phyloP scores from a whole-genome alignment of 768 basidiomycete genomes.

The Pleurotus giganteus region DNA sequence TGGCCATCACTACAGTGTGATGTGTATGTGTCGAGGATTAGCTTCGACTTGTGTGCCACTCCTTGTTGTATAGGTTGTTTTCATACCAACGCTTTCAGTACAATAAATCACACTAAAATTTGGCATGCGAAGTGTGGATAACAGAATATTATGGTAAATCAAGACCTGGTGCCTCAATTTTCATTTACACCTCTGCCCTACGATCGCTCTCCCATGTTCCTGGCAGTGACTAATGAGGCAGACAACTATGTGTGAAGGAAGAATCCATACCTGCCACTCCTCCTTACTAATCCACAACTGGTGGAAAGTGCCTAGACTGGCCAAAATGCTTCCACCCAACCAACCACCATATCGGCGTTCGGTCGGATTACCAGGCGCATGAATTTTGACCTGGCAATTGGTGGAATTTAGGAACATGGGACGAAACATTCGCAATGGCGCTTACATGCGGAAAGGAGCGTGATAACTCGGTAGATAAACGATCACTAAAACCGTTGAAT shows the following conservation, averaged over 20 bases:
- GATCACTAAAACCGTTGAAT: constrained; percentile 82
- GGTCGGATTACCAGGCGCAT: constrained; percentile 85
- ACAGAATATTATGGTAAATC: too few relatives aligned
- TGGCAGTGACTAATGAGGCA: constrained; percentile 23
- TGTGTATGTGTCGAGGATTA: background rate
- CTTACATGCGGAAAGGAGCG: constrained; percentile 79
- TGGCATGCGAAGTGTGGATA: too few relatives aligned
- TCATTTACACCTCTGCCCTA: constrained; percentile 85
- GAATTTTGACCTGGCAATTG: constrained; percentile 71
- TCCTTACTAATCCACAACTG: constrained; percentile 94
- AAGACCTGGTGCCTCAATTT: constrained; percentile 7
- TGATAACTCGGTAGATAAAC: constrained; percentile 73
- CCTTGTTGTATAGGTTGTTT: constrained; percentile 8
- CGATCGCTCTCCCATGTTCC: constrained; percentile 83
- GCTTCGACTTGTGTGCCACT: constrained; percentile 1
- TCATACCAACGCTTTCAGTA: background rate
- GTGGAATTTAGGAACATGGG: background rate
- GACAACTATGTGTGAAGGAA: constrained; percentile 4
- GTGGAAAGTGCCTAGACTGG: constrained; percentile 95
- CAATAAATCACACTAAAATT: constrained; percentile 5
- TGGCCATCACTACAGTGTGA: background rate
- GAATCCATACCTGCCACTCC: constrained; percentile 77
- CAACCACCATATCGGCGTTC: constrained; percentile 92
- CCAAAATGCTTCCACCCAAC: constrained; percentile 95
- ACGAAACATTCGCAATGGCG: constrained; percentile 11